Conservation (phyloP, 2,329 filamentous ascomycete species). For the Venturia pyrina region DNA sequence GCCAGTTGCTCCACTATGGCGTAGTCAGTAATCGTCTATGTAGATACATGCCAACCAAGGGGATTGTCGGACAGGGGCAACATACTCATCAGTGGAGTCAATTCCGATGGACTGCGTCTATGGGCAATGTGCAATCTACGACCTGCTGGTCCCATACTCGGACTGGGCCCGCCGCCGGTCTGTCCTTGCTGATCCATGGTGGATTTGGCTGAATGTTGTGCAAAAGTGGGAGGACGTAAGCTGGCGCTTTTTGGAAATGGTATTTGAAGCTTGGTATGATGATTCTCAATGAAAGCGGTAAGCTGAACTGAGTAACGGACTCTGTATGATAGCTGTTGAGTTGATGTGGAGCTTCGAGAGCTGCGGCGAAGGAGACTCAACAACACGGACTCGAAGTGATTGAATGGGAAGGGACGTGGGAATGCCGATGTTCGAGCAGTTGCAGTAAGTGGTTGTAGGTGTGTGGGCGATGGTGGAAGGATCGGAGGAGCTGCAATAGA, state of each 20-base stretch:
- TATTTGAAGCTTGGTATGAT: slow-evolving; percentile 6
- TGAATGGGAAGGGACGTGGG: slow-evolving; percentile 2
- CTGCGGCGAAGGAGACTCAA: background rate
- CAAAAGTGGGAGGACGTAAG: background rate
- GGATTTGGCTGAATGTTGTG: slow-evolving; percentile 1
- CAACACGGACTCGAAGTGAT: background rate
- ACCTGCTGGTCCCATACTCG: slow-evolving; percentile 57
- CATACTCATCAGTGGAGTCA: slow-evolving; percentile 97
- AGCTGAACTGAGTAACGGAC: slow-evolving; percentile 2
- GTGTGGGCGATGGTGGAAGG: slow-evolving; percentile 1
- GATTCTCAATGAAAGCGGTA: slow-evolving; percentile 9
- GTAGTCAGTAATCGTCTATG: slow-evolving; percentile 21
- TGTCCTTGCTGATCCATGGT: slow-evolving; percentile 13
- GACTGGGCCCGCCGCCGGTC: slow-evolving; percentile 24
- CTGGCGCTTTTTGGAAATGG: background rate
- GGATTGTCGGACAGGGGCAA: slow-evolving; percentile 24
- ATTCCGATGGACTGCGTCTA: slow-evolving; percentile 90
- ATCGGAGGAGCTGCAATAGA: background rate
- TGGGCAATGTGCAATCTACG: slow-evolving; percentile 95
- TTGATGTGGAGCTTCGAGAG: background rate
- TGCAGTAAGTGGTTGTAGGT: background rate
- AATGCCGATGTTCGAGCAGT: background rate
- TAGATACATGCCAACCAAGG: background rate
- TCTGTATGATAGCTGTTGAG: slow-evolving; percentile 2
- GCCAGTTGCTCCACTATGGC: slow-evolving; percentile 84